These are phyloP conservation scores for Eucalyptus brandiana DNA, from an alignment of 345 rosid genomes.

Conservation along the genomic window DNA sequence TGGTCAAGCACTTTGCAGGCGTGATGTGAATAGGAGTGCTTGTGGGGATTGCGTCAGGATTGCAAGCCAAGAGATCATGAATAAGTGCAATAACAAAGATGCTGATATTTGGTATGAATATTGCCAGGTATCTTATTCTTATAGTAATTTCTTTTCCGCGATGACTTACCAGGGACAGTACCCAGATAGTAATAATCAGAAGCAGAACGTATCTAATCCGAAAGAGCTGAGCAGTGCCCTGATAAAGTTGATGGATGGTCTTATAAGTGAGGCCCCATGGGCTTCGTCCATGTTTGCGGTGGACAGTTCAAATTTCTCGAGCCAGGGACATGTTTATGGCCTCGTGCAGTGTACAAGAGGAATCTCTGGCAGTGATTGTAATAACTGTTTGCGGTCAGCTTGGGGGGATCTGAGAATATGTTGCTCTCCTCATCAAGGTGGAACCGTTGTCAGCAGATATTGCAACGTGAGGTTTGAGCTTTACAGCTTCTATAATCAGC, in stretches of 20 bases:
- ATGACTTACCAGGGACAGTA: not conserved
- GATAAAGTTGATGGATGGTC: not conserved
- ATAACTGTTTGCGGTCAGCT: not conserved
- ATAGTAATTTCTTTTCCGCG: not conserved
- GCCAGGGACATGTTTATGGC: not conserved
- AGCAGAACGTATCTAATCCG: not conserved
- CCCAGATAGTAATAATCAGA: not conserved
- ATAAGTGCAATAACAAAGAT: not conserved
- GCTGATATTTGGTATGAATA: not conserved
- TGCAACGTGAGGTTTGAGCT: not conserved
- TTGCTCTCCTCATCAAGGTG: not conserved
- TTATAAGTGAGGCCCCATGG: not conserved
- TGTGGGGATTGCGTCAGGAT: not conserved
- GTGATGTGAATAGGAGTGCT: not conserved
- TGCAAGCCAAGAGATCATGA: not conserved
- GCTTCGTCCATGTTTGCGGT: not conserved
- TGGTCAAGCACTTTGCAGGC: not conserved
- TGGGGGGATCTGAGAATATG: not conserved
- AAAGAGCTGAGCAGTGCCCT: not conserved
- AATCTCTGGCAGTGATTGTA: not conserved
- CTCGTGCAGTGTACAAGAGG: not conserved
- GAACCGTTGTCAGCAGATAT: not conserved
- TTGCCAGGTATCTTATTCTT: not conserved
- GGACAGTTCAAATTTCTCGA: not conserved
- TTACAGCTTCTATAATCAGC: not conserved